Base-by-base conservation (phyloP, 106 monocot genomes). In the Apostasia ramifera region DNA sequence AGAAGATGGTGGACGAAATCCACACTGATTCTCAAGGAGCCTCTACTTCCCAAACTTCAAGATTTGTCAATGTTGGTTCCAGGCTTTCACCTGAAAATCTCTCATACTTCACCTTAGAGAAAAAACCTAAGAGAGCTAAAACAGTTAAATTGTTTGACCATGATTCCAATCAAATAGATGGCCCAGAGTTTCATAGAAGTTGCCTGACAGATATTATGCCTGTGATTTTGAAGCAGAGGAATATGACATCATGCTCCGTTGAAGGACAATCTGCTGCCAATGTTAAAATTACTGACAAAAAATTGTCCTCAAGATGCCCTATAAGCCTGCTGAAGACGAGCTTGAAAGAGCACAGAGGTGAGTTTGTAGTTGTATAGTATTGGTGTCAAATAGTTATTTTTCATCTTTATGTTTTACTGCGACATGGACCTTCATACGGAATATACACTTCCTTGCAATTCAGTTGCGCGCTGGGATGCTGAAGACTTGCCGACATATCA, bases 391-490 rank as follows among this genome's bases (percentile, higher is more conserved):
- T 26, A 26, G 26, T 26, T 26, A 26, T 26, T 26, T 26, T 26
- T 26, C 26, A 26, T 26, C 26, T 26, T 26, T 26, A 26, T 26
- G 26, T 26, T 26, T 26, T 26, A 26, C 26, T 26, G 26, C 26
- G 26, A 26, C 26, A 26, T 26, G 26, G 26, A 26, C 26, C 26
- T 26, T 26, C 26, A 26, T 26, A 26, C 26, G 26, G 26, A 26
- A 26, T 26, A 26, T 26, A 26, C 26, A 26, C 26, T 26, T 26
- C 26, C 26, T 26, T 37, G 2, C 59, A 8, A n/a, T 40, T 74
- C 79, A 94, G 91, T 92, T 82, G 74, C 87, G 59, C 61, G 66
- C 26, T 92, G 92, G 92, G 89, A 92, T 73, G 81, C 66, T 43
- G 26, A 49, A 52, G 76, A 78, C 11, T 8, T 65, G 56, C 71